These are phyloP conservation scores for Streptanthus diversifolius DNA, from an alignment of 345 rosid genomes.

Conservation along the genomic window DNA sequence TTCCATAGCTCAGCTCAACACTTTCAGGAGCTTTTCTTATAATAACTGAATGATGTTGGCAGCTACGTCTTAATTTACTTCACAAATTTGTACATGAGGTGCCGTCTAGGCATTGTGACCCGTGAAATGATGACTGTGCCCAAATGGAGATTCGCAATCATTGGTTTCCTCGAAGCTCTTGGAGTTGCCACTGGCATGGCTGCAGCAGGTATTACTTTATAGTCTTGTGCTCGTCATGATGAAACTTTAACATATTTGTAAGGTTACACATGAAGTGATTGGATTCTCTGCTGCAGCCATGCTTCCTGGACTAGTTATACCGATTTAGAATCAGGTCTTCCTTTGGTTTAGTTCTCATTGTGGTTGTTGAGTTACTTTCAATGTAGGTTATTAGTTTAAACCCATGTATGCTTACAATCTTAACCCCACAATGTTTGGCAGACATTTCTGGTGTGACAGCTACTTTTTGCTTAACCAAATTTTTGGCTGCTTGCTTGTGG, in stretches of 20 bases:
- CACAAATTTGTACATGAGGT: constrained; percentile 49
- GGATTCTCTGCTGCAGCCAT: constrained; percentile 49
- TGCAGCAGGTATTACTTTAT: constrained; percentile 56
- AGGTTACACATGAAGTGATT: constrained; percentile 18
- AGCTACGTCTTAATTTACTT: constrained; percentile 77
- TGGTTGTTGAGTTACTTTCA: neutral
- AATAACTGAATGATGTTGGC: neutral
- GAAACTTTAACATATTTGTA: constrained; percentile 1
- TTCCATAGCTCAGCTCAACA: constrained; percentile 79
- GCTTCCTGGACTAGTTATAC: constrained; percentile 93
- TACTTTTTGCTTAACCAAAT: constrained; percentile 58
- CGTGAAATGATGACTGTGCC: constrained; percentile 71
- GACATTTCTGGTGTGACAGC: constrained; percentile 90
- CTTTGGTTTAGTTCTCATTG: constrained; percentile 5
- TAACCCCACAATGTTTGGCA: constrained; percentile 29
- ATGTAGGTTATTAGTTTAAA: neutral
- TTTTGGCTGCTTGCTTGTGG: constrained; percentile 77
- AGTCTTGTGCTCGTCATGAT: neutral
- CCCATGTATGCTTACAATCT: neutral
- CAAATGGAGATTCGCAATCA: constrained; percentile 59
- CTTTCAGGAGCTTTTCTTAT: constrained; percentile 52
- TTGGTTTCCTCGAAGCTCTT: constrained; percentile 76
- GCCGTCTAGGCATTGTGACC: constrained; percentile 64
- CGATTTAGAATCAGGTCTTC: constrained; percentile 79
- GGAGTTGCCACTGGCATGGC: constrained; percentile 84